These are phyloP conservation scores for Chaetomium fimeti DNA, from an alignment of 495 filamentous ascomycete genomes.

Conservation along the genomic window DNA sequence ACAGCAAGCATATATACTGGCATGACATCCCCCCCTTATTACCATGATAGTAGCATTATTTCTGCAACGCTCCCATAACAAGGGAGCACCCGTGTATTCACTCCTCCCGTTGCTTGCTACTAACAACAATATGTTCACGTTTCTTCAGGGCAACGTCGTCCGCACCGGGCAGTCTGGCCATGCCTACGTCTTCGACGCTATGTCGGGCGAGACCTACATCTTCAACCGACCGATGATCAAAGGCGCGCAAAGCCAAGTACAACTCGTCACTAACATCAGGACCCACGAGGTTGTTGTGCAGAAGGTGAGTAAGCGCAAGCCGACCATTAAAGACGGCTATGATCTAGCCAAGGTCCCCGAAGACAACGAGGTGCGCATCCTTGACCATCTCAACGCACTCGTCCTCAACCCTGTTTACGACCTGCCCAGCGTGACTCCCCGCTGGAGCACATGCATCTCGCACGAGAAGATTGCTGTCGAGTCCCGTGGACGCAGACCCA, in stretches of 20 bases:
- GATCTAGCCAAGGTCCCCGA: not conserved
- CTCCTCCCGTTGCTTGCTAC: not conserved
- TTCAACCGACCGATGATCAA: not conserved
- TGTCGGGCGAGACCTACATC: constrained; percentile 6
- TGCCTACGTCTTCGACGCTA: constrained; percentile 14
- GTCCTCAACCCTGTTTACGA: not conserved
- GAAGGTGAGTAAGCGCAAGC: constrained; percentile 10
- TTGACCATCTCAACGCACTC: constrained; percentile 11
- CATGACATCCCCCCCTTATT: too few relatives aligned
- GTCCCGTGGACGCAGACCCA: not conserved
- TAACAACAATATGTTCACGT: not conserved
- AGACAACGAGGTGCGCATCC: constrained; percentile 12
- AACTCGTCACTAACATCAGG: constrained; percentile 12
- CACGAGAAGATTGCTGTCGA: not conserved
- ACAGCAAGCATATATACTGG: too few relatives aligned
- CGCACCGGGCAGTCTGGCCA: not conserved
- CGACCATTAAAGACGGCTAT: not conserved
- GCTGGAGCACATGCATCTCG: constrained; percentile 2
- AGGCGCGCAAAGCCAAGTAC: constrained; percentile 16
- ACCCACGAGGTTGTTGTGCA: constrained; percentile 13
- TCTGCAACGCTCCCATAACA: not conserved
- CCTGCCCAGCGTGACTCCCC: not conserved
- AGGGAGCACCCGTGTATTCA: not conserved
- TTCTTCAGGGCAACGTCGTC: not conserved
- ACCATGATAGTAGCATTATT: not conserved